Evolutionary conservation across 192 early-diverging fungal species (phyloP), one percentile per base, ranked within the genome.

Genomic region (Kappamyces sp.): DNA sequence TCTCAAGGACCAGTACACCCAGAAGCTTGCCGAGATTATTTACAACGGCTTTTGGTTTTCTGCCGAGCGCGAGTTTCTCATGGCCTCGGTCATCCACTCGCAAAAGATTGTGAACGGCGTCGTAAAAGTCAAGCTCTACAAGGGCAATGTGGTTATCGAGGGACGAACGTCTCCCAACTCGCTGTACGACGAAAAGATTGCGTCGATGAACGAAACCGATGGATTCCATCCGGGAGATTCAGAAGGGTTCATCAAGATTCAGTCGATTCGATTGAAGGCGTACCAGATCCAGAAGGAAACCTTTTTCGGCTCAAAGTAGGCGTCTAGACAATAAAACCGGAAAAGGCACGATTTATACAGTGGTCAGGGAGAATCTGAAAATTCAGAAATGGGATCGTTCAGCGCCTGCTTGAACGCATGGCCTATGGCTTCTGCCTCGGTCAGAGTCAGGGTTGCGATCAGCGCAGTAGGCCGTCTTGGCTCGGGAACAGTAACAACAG

Each of bases 41-140:
- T 99, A 99, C 84, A 97, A 99, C 66, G 96, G 96, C 36, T 79
- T 90, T 62, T 96, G 94, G 84, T 99, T 91, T 76, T 91, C 93
- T 43, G 88, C 96, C 39, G 94, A 99, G 77, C 84, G 90, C 37
- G 90, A 94, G 57, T 86, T 93, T 73, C 72, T 96, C 64, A 84
- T 83, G 68, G 76, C 88, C 46, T 82, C 86, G 53, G 84, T 99
- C 39, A 79, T 78, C 15, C 76, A 86, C 43, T 88, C 88, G 40
- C 96, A 99, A 74, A 67, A 76, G 62, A 79, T 81, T 46, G 92
- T 99, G 64, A 87, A 89, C 66, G 96, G 96, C 59, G 81, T 86
- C 51, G 96, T 99, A 8, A 86, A 88, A 54, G 72, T 96, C 60
- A 94, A 96, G 79, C 79, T 99, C 22, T 96, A 94, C 87, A 96